Conservation (phyloP, 176 grass and related monocot species). For the Phyllostachys edulis region DNA sequence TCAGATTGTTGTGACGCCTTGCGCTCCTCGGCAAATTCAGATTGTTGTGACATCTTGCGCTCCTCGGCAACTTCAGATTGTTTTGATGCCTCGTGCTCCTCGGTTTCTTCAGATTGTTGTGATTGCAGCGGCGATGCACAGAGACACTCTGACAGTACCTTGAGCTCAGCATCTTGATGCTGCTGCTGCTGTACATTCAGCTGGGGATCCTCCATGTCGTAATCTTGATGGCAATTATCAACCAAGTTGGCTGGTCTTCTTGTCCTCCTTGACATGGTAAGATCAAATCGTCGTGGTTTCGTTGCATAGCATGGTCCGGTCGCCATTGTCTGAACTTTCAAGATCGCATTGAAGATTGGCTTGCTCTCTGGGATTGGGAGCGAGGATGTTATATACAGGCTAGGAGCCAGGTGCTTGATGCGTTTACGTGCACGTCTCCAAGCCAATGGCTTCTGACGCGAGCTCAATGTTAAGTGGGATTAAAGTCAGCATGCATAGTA, state of each 20-base stretch:
- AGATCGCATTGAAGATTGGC: not conserved
- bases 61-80: not conserved
- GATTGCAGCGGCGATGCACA: not conserved
- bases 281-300: conserved; percentile 21
- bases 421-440: conserved; percentile 4
- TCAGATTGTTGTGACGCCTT: not conserved
- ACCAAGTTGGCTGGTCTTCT: not conserved
- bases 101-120: not conserved
- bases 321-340: conserved; percentile 17
- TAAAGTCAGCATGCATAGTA: conserved; percentile 27
- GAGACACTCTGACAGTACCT: not conserved
- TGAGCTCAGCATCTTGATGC: not conserved
- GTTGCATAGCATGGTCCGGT: not conserved
- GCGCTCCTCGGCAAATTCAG: not conserved
- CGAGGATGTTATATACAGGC: not conserved
- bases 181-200: not conserved
- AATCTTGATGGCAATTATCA: not conserved
- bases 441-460: not conserved
- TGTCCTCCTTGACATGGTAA: conserved; percentile 41
- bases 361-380: not conserved
- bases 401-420: not conserved
- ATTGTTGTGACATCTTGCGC: not conserved
- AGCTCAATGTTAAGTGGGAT: conserved; percentile 35
- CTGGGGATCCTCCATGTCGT: not conserved
- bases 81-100: not conserved